phyloP scores from a whole-genome alignment of 768 basidiomycete species.

The Pulveroboletus sp. region DNA sequence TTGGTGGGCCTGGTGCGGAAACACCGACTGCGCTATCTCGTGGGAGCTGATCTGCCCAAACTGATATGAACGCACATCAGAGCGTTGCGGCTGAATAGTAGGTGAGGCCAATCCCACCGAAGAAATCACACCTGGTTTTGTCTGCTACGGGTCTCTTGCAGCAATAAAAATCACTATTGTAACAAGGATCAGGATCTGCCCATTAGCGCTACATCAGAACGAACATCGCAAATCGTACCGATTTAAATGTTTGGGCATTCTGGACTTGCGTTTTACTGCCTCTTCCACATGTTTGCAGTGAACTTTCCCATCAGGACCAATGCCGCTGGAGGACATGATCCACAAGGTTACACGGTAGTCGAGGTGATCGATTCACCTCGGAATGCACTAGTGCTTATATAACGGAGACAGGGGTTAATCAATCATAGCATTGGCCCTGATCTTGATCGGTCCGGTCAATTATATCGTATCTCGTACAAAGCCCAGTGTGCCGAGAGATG shows the following conservation, averaged over 20 bases:
- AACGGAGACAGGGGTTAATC: constrained; percentile 3
- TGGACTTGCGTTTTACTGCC: constrained; percentile 33
- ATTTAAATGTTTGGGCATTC: constrained; percentile 30
- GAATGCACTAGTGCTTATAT: constrained; percentile 17
- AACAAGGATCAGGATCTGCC: not conserved
- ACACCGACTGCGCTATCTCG: not conserved
- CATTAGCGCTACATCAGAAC: not conserved
- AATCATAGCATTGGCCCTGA: not conserved
- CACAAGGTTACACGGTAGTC: not conserved
- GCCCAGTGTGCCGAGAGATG: constrained; percentile 68
- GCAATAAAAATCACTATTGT: constrained; percentile 36
- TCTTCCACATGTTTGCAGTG: constrained; percentile 37
- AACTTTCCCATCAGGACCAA: constrained; percentile 32
- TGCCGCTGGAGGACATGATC: constrained; percentile 17
- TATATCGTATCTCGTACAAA: constrained; percentile 70
- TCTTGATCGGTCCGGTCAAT: not conserved
- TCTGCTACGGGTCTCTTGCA: constrained; percentile 29
- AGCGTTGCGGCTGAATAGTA: no score
- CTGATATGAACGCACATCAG: constrained; percentile 14
- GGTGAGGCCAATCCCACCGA: constrained; percentile 30
- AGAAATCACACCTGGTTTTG: constrained; percentile 33
- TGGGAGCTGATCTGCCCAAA: constrained; percentile 32
- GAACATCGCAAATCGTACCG: constrained; percentile 33
- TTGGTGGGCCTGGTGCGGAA: not conserved
- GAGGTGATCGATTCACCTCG: not conserved